Conservation (phyloP, 1,284 basidiomycete species). For the Caloboletus inedulis region DNA sequence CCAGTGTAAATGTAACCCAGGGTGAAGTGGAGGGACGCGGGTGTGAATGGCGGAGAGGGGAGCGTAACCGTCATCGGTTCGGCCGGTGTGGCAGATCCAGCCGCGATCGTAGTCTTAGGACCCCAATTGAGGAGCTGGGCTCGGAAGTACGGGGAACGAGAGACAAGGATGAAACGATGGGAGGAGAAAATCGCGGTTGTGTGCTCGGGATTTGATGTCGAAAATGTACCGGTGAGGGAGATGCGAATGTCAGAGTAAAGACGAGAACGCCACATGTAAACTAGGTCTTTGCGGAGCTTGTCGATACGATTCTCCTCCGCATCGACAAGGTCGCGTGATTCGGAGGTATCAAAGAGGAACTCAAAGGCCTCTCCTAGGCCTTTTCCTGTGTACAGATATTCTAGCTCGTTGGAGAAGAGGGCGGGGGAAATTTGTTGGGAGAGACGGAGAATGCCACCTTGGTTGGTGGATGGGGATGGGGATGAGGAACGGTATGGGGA, state of each 20-base stretch:
- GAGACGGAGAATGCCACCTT: slow-evolving; percentile 47
- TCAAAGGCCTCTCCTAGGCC: slow-evolving; percentile 87
- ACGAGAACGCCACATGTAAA: slow-evolving; percentile 94
- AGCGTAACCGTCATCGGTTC: slow-evolving; percentile 65
- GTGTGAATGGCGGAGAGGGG: slow-evolving; percentile 92
- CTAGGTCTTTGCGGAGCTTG: slow-evolving; percentile 86
- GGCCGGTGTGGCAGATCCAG: slow-evolving; percentile 22
- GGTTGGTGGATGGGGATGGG: slow-evolving; percentile 42
- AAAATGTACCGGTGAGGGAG: slow-evolving; percentile 64
- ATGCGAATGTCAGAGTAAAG: slow-evolving; percentile 90
- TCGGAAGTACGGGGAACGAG: slow-evolving; percentile 86
- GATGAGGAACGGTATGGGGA: slow-evolving; percentile 51
- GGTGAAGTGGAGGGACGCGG: slow-evolving; percentile 91
- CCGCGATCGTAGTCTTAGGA: slow-evolving; percentile 28
- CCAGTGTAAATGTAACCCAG: slow-evolving; percentile 94
- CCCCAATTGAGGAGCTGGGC: slow-evolving; percentile 66
- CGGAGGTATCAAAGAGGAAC: slow-evolving; percentile 78
- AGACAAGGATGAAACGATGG: slow-evolving; percentile 90
- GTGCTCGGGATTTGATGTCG: slow-evolving; percentile 58
- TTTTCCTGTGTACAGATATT: slow-evolving; percentile 87
- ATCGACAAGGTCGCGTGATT: slow-evolving; percentile 40
- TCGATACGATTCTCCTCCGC: slow-evolving; percentile 74
- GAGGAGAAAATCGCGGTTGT: slow-evolving; percentile 83
- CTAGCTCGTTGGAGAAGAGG: slow-evolving; percentile 82
- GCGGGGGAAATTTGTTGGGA: slow-evolving; percentile 69